A percentile compares a stretch with the other conserved stretches of the same genome.
Conservation (phyloP, 2,329 filamentous ascomycete genomes). For the Gyromitra esculenta region DNA sequence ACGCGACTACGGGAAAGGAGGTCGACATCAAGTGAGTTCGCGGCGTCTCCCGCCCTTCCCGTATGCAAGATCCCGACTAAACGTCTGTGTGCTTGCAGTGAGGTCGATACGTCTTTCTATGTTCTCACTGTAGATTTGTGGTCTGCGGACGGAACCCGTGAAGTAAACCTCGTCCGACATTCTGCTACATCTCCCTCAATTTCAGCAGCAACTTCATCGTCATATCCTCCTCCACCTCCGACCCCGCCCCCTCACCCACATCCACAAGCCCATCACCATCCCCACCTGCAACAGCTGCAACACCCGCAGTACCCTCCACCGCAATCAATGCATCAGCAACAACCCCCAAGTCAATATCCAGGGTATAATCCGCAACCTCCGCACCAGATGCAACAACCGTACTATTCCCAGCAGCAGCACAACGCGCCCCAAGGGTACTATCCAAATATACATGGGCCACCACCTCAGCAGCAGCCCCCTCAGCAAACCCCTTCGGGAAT, state of each 20-base stretch:
- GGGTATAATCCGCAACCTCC: constrained; percentile 54
- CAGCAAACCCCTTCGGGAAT: constrained; percentile 74
- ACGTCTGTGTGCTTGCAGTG: constrained; percentile 62
- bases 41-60: constrained; percentile 38
- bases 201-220: constrained; percentile 79
- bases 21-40: constrained; percentile 79
- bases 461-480: constrained; percentile 59
- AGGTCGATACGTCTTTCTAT: constrained; percentile 75
- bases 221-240: constrained; percentile 70
- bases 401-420: constrained; percentile 60
- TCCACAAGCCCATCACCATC: constrained; percentile 55
- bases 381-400: constrained; percentile 55
- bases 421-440: constrained; percentile 59
- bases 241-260: constrained; percentile 57
- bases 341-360: constrained; percentile 52
- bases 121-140: constrained; percentile 76
- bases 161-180: constrained; percentile 76
- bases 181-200: constrained; percentile 77
- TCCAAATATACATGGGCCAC: constrained; percentile 56
- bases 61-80: constrained; percentile 48
- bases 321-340: constrained; percentile 47
- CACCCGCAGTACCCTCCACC: constrained; percentile 51
- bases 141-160: constrained; percentile 69
- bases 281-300: constrained; percentile 56
- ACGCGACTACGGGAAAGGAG: constrained; percentile 78